These are phyloP conservation scores for Pezicula neosporulosa DNA, from an alignment of 2,329 filamentous ascomycete genomes.

Conservation along the genomic window DNA sequence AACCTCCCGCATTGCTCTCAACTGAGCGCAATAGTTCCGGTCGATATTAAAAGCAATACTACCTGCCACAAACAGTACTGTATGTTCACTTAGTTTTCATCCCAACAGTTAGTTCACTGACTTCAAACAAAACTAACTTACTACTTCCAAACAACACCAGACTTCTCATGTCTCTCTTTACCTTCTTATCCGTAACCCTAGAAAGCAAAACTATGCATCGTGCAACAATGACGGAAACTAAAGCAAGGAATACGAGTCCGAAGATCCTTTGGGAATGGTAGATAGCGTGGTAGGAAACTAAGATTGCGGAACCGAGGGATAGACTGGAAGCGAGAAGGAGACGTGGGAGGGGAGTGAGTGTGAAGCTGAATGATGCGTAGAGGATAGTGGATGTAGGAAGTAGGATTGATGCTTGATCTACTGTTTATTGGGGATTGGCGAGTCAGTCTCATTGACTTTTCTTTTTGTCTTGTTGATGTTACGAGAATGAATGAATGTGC, in stretches of 20 bases:
- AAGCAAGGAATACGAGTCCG: conserved; percentile 1
- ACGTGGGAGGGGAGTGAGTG: neutral
- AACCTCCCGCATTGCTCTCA: conserved; percentile 3
- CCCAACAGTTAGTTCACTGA: neutral
- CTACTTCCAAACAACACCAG: conserved; percentile 7
- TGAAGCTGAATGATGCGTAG: conserved; percentile 6
- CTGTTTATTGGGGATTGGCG: neutral
- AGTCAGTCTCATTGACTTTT: neutral
- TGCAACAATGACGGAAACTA: conserved; percentile 3
- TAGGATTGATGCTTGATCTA: conserved; percentile 11
- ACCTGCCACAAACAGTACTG: conserved; percentile 5
- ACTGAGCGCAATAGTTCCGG: conserved; percentile 4
- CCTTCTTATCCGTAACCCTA: conserved; percentile 1
- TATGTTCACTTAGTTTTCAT: neutral
- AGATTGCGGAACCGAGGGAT: neutral
- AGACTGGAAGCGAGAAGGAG: neutral
- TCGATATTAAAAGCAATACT: conserved; percentile 8
- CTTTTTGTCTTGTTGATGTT: neutral
- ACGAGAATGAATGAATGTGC: neutral
- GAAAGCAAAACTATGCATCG: conserved; percentile 5
- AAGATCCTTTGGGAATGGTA: neutral
- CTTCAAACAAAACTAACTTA: neutral
- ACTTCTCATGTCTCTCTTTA: conserved; percentile 1
- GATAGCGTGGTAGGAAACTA: neutral
- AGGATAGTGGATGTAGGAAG: conserved; percentile 8